Evolutionary conservation across 192 early-diverging fungal species (phyloP), one percentile per base, ranked within the genome.

Genomic region (Coemansia sp.): DNA sequence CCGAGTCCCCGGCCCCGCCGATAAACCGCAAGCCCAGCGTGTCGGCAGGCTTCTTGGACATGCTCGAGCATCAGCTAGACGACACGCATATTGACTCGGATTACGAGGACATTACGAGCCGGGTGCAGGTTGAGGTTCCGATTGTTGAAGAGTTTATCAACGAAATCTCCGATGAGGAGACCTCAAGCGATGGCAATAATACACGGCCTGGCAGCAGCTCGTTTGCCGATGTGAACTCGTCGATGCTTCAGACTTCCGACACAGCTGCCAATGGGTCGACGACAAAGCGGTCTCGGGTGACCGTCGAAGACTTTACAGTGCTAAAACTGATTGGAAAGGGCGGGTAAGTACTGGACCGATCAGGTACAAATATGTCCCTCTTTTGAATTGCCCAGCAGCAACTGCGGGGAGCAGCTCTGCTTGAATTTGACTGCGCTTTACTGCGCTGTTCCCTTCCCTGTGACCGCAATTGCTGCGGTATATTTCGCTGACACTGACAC

Each of bases 241-340:
- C 25, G 8, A 9, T 3, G 8, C 6, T 24, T 12, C 17, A 38
- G 20, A 49, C 26, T 7, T 36, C 48, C 5, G 31, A 36, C 38
- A 21, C 60, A 21, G 11, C 49, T 5, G 17, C 36, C 21, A 49
- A 38, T 20, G 26, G 37, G 6, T n/a, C 48, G 34, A 28, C 23
- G 23, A 2, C 52, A 23, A 9, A 28, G 31, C 63, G 20, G 47
- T 46, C 56, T 34, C 71, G 63, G 48, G 76, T 58, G 20, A 63
- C 76, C 1, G 54, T 83, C 51, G 73, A 83, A 7, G 84, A 89
- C 67, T 90, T 90, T 74, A 60, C 75, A 42, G 71, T 87, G 6
- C 70, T 88, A 8, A 67, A 67, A 52, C 79, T 88, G 37, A 87
- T 90, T 72, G 89, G 89, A 12, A 85, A 87, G 61, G 89, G 89